Base-by-base conservation (phyloP, 805 yeast species). In the Wickerhamomyces rabaulensis region DNA sequence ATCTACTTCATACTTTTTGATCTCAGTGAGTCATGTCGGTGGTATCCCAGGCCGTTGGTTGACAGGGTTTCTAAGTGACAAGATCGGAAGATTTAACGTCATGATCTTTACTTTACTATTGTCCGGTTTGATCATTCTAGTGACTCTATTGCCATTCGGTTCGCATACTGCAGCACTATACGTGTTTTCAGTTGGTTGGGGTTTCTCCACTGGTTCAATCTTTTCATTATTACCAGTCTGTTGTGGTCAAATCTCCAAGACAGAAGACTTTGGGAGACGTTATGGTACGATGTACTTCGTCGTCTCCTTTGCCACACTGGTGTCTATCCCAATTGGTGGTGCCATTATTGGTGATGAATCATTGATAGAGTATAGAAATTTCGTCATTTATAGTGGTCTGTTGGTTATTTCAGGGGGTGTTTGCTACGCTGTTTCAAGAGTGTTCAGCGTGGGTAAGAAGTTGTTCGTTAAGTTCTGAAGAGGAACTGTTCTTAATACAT, bases 271-370 rank as follows among this genome's bases (percentile, higher is more conserved):
- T 58, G 83, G 83, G 26, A 72, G 69, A 58, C 68, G 79, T 16
- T 78, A 76, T 52, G 77, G 82, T 3, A 75, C 81, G 9, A 74
- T 80, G 64, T 82, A 80, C 59, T 76, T 76, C 36, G 66, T 79
- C 53, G 83, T 78, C 15, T 73, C 85, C 1, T 70, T 80, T 53
- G 78, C 73, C n/a, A 68, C 71, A n/a, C 60, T 78, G 36, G 66
- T 73, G 2, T 70, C 74, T 16, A 65, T 78, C 22, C 82, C 82
- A 9, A 64, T 74, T 21, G 73, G 79, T 1, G 75, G 81, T 43
- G 75, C 76, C 2, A 67, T 76, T 29, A 74, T 76, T 45, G 74
- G 72, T 7, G 57, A 65, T 39, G 68, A 67, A 15, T 48, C 69
- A 16, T 39, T 53, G 2, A 45, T 46, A 0, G 62, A 65, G 4